Evolutionary conservation across 495 filamentous ascomycete species (phyloP).

Genomic region (Xylaria sp.): DNA sequence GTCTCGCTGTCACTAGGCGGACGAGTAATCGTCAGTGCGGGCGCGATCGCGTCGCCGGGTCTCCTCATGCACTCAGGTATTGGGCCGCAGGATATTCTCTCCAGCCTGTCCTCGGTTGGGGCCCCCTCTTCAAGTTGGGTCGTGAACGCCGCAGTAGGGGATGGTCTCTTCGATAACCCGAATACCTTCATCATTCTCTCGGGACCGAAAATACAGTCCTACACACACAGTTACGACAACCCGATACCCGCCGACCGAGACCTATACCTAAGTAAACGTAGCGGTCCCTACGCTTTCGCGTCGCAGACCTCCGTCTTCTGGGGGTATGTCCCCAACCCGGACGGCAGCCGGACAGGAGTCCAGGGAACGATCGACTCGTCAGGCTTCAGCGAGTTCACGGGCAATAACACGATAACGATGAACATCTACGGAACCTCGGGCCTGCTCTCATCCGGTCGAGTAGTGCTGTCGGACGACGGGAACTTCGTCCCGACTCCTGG

Average conservation of each 20-base stretch:
- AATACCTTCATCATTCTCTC: constrained; percentile 54
- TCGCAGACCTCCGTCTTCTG: constrained; percentile 51
- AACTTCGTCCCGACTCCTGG: constrained; percentile 44
- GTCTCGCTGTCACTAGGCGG: constrained; percentile 55
- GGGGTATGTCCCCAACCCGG: constrained; percentile 41
- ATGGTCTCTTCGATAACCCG: constrained; percentile 52
- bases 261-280: constrained; percentile 42
- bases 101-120: constrained; percentile 34
- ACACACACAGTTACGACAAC: constrained; percentile 45
- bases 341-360: constrained; percentile 42
- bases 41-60: constrained; percentile 62
- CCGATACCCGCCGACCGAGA: constrained; percentile 41
- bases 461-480: constrained; percentile 40
- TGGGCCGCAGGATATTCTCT: constrained; percentile 43
- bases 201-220: constrained; percentile 43
- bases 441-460: constrained; percentile 45
- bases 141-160: constrained; percentile 45
- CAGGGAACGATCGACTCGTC: constrained; percentile 52
- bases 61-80: constrained; percentile 64
- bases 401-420: constrained; percentile 47
- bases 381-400: constrained; percentile 39
- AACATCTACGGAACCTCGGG: constrained; percentile 54
- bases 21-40: constrained; percentile 61
- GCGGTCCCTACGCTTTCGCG: constrained; percentile 49
- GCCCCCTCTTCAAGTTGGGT: constrained; percentile 42